phyloP scores from a whole-genome alignment of 2,329 filamentous ascomycete genomes.

The Lojkania enalia region DNA sequence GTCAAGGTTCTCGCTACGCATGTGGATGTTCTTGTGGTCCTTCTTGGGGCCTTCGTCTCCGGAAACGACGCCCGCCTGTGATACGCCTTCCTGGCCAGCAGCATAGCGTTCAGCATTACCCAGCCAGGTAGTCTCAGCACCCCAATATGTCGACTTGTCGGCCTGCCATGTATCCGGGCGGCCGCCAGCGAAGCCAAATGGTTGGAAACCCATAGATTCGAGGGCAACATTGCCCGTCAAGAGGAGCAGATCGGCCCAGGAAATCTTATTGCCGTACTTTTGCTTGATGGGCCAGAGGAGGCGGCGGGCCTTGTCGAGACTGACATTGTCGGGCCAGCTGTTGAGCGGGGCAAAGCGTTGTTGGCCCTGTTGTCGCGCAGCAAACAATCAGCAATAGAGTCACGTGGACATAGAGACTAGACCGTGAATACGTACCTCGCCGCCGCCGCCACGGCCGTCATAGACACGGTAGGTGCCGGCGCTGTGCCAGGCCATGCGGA shows the following conservation, averaged over 20 bases:
- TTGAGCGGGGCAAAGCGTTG: constrained; percentile 81
- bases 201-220: constrained; percentile 74
- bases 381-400: neutral
- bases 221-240: constrained; percentile 76
- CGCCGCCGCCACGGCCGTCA: constrained; percentile 73
- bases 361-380: constrained; percentile 64
- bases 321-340: constrained; percentile 80
- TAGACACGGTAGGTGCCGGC: constrained; percentile 76
- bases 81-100: constrained; percentile 52
- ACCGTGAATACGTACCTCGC: neutral
- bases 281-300: constrained; percentile 82
- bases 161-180: constrained; percentile 74
- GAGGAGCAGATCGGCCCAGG: constrained; percentile 74
- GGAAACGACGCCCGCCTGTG: constrained; percentile 44
- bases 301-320: constrained; percentile 77
- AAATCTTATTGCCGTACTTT: constrained; percentile 82
- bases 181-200: constrained; percentile 73
- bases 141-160: constrained; percentile 78
- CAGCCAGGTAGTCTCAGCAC: constrained; percentile 72
- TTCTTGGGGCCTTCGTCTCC: constrained; percentile 36
- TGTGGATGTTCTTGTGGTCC: constrained; percentile 48
- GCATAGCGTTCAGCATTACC: constrained; percentile 72
- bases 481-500: constrained; percentile 81
- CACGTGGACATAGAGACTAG: neutral
- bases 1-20: constrained; percentile 62